Evolutionary conservation across 2,329 filamentous ascomycete species (phyloP), one percentile per base, ranked within the genome.

Genomic region (Aspergillus thermomutatus): DNA sequence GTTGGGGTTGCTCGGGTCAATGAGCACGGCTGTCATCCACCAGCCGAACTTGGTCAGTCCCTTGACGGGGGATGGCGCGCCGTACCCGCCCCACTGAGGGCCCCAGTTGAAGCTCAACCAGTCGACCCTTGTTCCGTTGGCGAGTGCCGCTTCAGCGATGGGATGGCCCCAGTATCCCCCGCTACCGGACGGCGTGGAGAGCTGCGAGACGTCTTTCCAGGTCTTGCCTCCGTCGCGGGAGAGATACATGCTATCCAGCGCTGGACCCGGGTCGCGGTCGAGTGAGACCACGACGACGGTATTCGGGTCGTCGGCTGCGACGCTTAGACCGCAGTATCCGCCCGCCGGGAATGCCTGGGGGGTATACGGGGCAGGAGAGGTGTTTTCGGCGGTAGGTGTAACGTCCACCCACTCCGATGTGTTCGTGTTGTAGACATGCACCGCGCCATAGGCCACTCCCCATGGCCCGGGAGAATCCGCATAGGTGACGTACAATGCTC

Each of bases 41-140:
- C 58, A 60, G 37, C 58, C 58, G 31, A 60, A 52, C 50, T 60
- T 60, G n/a, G 58, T 56, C 56, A 60, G 21, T 19, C 58, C 58
- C 7, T 26, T 43, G 37, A 60, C 49, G 23, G 58, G 58, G 5
- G 58, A 60, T 0, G 58, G 58, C 4, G 58, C 58, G 28, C 58
- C 58, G 27, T 60, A 60, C 6, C 58, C 58, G 14, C 56, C 55
- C 58, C 58, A 60, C 26, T 54, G 56, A 34, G 55, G 58, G 1
- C 58, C 56, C 58, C 58, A 60, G 43, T 60, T 58, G 53, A 60
- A 60, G 45, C 58, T 60, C 34, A 60, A 37, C 58, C 58, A 60
- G 3, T 53, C 52, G 27, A 60, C 58, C 14, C 11, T 19, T 3
- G 58, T 60, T 46, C 58, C 58, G 14, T 60, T 57, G 14, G 52